These are phyloP conservation scores for Actinomucor elegans DNA, from an alignment of 371 early-diverging fungal genomes.

Conservation along the genomic window DNA sequence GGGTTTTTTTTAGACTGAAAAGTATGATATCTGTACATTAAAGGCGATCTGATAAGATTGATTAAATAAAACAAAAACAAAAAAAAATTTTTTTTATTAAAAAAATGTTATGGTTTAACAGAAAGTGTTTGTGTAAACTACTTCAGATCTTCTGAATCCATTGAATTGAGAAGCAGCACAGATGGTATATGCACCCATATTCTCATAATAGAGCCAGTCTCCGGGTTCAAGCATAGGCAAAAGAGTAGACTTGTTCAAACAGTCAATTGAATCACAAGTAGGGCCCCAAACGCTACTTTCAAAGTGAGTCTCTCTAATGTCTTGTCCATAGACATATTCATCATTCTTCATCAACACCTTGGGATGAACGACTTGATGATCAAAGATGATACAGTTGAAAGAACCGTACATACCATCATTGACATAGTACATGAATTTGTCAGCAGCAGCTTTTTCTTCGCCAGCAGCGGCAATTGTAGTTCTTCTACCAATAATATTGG, in stretches of 20 bases:
- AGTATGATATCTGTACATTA: no score
- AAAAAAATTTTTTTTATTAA: no score
- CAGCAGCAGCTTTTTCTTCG: slow-evolving; percentile 6
- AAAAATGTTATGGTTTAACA: slow-evolving; percentile 4
- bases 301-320: slow-evolving; percentile 30
- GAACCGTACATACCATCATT: slow-evolving; percentile 98
- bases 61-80: neutral
- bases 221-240: slow-evolving; percentile 90
- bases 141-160: slow-evolving; percentile 82
- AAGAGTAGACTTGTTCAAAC: slow-evolving; percentile 66
- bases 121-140: slow-evolving; percentile 86
- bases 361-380: slow-evolving; percentile 85
- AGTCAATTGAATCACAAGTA: slow-evolving; percentile 98
- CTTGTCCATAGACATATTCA: slow-evolving; percentile 42
- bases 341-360: slow-evolving; percentile 44
- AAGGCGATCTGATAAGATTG: no score
- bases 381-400: slow-evolving; percentile 98
- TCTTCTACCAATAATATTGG: slow-evolving; percentile 90
- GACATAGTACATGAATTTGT: slow-evolving; percentile 91
- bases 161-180: slow-evolving; percentile 90
- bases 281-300: slow-evolving; percentile 94
- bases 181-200: slow-evolving; percentile 97
- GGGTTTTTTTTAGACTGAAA: neutral
- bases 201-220: slow-evolving; percentile 94
- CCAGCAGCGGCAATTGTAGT: slow-evolving; percentile 48